Evolutionary conservation across 495 filamentous ascomycete genomes (phyloP), one percentile per base, ranked within the genome.

Genomic region (Penicillium riverlandense): DNA sequence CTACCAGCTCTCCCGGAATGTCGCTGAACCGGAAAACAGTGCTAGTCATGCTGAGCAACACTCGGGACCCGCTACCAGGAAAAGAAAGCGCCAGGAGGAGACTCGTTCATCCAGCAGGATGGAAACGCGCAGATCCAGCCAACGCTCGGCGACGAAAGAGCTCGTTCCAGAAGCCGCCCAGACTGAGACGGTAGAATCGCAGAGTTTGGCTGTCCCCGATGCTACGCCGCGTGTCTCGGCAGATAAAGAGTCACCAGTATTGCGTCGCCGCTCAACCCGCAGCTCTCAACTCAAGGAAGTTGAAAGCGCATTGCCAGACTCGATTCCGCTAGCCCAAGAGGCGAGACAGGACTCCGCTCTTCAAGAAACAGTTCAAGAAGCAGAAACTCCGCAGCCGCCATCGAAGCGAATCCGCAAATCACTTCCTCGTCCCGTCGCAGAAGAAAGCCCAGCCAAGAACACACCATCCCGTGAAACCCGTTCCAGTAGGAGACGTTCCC

Each of bases 21-120:
- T 54, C 37, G 30, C 52, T 36, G 52, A 41, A 8, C 49, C 40
- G 8, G 14, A 10, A 34, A 8, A 32, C 37, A 46, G 14, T 37
- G 37, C 13, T 16, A 38, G 16, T 12, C 15, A 40, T 36, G 32
- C 22, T 6, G 22, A 22, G 22, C 22, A 38, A 7, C 29, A 13
- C 2, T 38, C 37, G 13, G 43, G 45, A 11, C 53, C 48, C 14
- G 33, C 50, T n/a, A 57, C 48, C 29, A 59, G 51, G 48, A 73
- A 71, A 49, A 61, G 70, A 40, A 74, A 72, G 42, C 61, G 70
- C 1, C 54, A 57, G 34, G 56, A 52, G 15, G 48, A 58, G 4
- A 9, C 41, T 31, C 39, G 36, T 2, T 38, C 55, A 14, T 39
- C 42, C 3, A 30, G 41, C 9, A 42, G 44, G 5, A 53, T 54